Evolutionary conservation across 495 filamentous ascomycete genomes (phyloP).

Genomic region (Penicillium tannophilum): DNA sequence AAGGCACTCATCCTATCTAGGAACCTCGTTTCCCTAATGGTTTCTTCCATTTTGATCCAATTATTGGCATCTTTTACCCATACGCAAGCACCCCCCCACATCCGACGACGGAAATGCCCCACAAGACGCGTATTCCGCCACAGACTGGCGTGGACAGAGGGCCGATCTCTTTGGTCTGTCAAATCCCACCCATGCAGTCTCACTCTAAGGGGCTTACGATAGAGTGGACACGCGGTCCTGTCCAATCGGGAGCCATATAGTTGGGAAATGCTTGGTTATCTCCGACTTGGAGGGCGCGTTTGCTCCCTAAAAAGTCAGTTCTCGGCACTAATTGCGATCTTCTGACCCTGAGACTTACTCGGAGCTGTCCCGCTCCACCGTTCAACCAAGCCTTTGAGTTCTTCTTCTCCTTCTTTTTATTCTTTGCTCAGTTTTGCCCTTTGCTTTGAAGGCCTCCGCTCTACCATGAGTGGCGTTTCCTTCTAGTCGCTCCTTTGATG

Average conservation of each 20-base stretch:
- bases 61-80: not conserved
- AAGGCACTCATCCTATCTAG: too few relatives aligned
- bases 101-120: not conserved
- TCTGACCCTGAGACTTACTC: not conserved
- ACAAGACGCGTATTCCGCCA: conserved; percentile 9
- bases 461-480: conserved; percentile 1
- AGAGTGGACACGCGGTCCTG: conserved; percentile 4
- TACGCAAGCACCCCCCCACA: conserved; percentile 4
- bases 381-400: not conserved
- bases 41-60: not conserved
- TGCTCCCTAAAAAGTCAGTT: not conserved
- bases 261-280: not conserved
- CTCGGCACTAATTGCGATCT: conserved; percentile 1
- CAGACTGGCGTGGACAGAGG: not conserved
- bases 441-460: not conserved
- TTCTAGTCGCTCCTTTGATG: not conserved
- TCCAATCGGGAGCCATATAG: not conserved
- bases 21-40: too few relatives aligned
- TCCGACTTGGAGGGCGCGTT: not conserved
- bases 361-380: not conserved
- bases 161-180: not conserved
- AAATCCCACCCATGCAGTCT: conserved; percentile 1
- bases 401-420: conserved; percentile 1
- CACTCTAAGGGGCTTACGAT: not conserved
- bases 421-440: conserved; percentile 1